Conservation (phyloP, 1,284 basidiomycete species). For the Sparassis latifolia region DNA sequence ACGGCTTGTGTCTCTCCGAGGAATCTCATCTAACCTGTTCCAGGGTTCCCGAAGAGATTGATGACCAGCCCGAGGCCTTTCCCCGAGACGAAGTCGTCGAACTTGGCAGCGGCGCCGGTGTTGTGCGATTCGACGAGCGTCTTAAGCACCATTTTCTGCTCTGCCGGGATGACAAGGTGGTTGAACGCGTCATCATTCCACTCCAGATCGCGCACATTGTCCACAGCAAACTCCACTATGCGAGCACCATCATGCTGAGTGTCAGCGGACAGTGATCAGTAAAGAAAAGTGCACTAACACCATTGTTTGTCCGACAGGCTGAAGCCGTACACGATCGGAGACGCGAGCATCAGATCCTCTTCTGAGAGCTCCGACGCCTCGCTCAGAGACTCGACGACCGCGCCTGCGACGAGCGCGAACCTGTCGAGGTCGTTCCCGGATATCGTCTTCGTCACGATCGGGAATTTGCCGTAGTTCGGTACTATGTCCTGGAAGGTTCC, state of each 20-base stretch:
- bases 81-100: conserved; percentile 58
- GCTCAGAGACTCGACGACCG: conserved; percentile 1
- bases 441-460: conserved; percentile 22
- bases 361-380: conserved; percentile 34
- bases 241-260: not conserved
- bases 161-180: conserved; percentile 49
- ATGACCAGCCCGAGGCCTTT: conserved; percentile 58
- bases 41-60: conserved; percentile 57
- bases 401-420: conserved; percentile 16
- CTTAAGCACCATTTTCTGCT: conserved; percentile 46
- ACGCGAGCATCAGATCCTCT: conserved; percentile 45
- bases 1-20: not conserved
- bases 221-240: conserved; percentile 50
- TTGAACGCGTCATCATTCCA: conserved; percentile 56
- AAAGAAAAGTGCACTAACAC: conserved; percentile 22
- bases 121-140: conserved; percentile 54
- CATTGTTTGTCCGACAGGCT: conserved; percentile 52
- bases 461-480: conserved; percentile 25
- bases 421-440: conserved; percentile 24
- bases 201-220: conserved; percentile 40
- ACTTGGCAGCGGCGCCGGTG: conserved; percentile 33
- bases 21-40: conserved; percentile 28
- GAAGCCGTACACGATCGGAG: conserved; percentile 54
- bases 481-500: conserved; percentile 24
- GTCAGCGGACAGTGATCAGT: not conserved